Evolutionary conservation across 2,329 filamentous ascomycete species (phyloP), one percentile per base, ranked within the genome.

Genomic region (Trichoderma polysporum): DNA sequence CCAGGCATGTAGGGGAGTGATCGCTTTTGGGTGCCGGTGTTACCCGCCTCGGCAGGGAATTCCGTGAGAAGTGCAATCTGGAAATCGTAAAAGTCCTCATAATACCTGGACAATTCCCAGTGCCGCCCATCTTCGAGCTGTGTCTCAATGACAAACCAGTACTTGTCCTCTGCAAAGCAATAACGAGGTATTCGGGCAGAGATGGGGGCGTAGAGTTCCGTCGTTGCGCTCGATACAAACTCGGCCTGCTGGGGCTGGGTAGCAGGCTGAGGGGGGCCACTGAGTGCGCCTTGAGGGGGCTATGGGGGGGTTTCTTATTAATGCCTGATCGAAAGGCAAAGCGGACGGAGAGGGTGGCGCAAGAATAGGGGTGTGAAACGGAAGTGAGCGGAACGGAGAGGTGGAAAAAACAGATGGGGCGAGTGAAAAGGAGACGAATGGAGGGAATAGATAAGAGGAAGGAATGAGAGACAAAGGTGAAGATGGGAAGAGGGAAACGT

Each of bases 81-180:
- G 78, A 98, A 94, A 78, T 98, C 95, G 80, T 98, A 99, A 76
- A 99, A 99, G 80, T 98, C 95, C 78, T 98, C 93, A 75, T 99
- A 99, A 75, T 97, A 95, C 70, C 95, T 89, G 45, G 93, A 94
- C 58, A 99, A 82, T 76, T 97, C 94, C 93, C 94, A 98, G 75
- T 92, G 90, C 54, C 92, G 87, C 56, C 93, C 94, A 76, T 98
- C 94, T 75, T 97, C 93, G 78, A 98, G 87, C 73, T 90, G 86
- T 27, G 92, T 93, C 77, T 97, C 94, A 68, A 99, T 94, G 64
- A 97, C 92, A 75, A 98, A 99, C 93, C 95, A 98, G 15, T 68
- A 79, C 78, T 97, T 97, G 73, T 97, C 94, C 76, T 98, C 94
- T 68, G 93, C 93, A 75, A 96, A 98, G 78, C 93, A 97, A 80